Base-by-base conservation (phyloP, 768 basidiomycete genomes). In the Tulasnella sp. region DNA sequence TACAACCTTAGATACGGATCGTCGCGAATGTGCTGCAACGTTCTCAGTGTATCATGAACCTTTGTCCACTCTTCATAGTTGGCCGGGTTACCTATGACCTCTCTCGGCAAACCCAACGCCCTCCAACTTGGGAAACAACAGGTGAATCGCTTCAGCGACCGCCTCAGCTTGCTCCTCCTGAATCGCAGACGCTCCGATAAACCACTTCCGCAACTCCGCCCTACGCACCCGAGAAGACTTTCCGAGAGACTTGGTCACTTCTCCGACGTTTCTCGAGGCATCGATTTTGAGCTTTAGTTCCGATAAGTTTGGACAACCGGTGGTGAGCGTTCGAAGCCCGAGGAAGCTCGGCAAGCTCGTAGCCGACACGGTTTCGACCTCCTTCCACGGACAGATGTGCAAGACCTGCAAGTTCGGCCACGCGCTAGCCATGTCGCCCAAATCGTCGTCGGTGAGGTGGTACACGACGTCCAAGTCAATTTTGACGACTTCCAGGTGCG, bases 331-430 rank as follows among this genome's bases (percentile, higher is more conserved):
- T 19, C 58, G 56, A 34, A 77, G 38, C 24, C 76, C 76, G 16
- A 40, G n/a, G 38, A 77, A 39, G n/a, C 52, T 77, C 1, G 76
- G 76, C n/a, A 52, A 68, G 21, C 31, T 40, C 76, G 52, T 58
- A 5, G 62, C 52, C 27, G 48, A 40, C 5, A 40, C 27, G 46
- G 56, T 19, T 10, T 40, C 56, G 19, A 58, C 76, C 16, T 77
- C 76, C 58, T 77, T 77, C 76, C 76, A 77, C 56, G 76, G 76
- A 34, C 48, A 52, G 9, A 77, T 62, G n/a, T 77, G 56, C 48
- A 77, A 36, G 3, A 62, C 39, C 62, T 62, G 52, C 56, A 77
- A n/a, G 21, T 71, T 44, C 12, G 76, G 76, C 76, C 76, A 77
- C 12, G 76, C 52, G 21, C 62, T 62, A 36, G 76, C 76, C 56